Evolutionary conservation across 768 basidiomycete genomes (phyloP).

Genomic region (Hericium rajendrae): DNA sequence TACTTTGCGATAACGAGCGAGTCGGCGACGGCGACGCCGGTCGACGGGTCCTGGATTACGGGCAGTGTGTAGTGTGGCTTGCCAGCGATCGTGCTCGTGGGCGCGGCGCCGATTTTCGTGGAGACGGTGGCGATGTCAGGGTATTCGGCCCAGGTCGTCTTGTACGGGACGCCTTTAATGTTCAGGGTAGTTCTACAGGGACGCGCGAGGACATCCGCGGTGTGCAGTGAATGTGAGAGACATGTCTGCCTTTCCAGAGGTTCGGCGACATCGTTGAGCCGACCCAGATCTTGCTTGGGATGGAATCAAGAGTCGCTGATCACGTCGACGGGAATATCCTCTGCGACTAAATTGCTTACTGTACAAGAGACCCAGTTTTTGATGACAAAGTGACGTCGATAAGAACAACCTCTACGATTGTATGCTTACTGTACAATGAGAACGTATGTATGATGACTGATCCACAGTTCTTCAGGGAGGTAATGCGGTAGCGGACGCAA

Average conservation of each 20-base stretch:
- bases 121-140: background rate
- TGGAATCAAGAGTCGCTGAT: slow-evolving; percentile 2
- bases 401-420: no score
- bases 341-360: no score
- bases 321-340: no score
- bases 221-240: background rate
- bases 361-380: no score
- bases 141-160: background rate
- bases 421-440: no score
- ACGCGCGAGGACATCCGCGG: background rate
- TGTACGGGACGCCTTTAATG: background rate
- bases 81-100: background rate
- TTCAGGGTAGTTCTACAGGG: background rate
- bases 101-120: background rate
- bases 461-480: no score
- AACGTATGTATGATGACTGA: no score
- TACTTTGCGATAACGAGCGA: slow-evolving; percentile 11
- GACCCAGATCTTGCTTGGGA: slow-evolving; percentile 18
- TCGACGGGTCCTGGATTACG: slow-evolving; percentile 9
- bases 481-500: no score
- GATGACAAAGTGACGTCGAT: no score
- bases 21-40: slow-evolving; percentile 9
- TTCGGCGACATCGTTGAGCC: slow-evolving; percentile 26
- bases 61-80: slow-evolving; percentile 11
- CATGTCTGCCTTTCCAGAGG: slow-evolving; percentile 22